Percentiles rank a stretch among this genome's conserved stretches.
Evolutionary conservation across 495 filamentous ascomycete species (phyloP).

Genomic region (Daldinia grandis): DNA sequence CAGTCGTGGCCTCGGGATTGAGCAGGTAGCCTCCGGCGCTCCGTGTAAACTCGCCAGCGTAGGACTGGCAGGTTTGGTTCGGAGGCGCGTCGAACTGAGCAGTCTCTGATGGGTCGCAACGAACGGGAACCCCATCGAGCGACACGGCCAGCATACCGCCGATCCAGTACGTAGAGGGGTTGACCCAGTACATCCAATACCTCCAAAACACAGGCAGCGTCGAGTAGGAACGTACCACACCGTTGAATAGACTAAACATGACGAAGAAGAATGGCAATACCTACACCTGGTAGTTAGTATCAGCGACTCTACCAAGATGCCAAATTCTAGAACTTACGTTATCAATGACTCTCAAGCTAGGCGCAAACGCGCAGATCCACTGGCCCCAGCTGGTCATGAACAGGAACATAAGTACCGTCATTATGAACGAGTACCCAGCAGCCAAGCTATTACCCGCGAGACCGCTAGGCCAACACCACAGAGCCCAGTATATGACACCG

Average conservation of each 20-base stretch:
- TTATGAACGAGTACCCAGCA: constrained; percentile 84
- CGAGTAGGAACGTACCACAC: constrained; percentile 69
- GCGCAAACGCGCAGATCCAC: constrained; percentile 84
- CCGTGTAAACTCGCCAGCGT: constrained; percentile 62
- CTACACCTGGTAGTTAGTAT: constrained; percentile 22
- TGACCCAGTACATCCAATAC: constrained; percentile 81
- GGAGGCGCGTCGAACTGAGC: constrained; percentile 72
- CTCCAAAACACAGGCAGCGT: constrained; percentile 76
- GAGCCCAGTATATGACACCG: constrained; percentile 71
- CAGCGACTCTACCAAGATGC: not conserved
- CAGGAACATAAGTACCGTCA: constrained; percentile 83
- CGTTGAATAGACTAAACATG: constrained; percentile 78
- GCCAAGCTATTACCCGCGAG: constrained; percentile 68
- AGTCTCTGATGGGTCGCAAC: constrained; percentile 66
- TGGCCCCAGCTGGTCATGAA: constrained; percentile 83
- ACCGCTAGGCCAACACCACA: constrained; percentile 84
- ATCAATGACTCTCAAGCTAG: constrained; percentile 80
- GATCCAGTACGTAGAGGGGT: constrained; percentile 75
- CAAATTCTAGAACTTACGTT: constrained; percentile 55
- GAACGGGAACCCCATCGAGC: constrained; percentile 62
- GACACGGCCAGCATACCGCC: constrained; percentile 74
- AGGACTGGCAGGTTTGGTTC: constrained; percentile 68
- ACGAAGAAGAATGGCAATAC: constrained; percentile 81
- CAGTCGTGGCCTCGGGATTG: constrained; percentile 60
- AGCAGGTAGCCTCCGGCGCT: constrained; percentile 66